These are phyloP conservation scores for Coelastrella sp. DNA, from an alignment of 139 green algal species.

Conservation along the genomic window DNA sequence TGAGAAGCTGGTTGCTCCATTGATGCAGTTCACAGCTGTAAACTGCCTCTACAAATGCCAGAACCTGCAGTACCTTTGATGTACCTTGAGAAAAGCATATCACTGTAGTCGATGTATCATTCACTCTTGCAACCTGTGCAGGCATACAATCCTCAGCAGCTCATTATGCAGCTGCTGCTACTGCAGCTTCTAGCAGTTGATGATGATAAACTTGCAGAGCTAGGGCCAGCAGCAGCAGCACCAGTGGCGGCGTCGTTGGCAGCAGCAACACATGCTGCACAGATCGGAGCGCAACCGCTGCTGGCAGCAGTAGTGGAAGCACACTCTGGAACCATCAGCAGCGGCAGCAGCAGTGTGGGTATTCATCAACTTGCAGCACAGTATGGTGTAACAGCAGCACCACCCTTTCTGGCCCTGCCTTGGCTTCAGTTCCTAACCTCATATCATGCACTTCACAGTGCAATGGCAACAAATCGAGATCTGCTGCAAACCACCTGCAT, in stretches of 20 bases:
- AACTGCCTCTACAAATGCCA: no score
- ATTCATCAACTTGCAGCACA: neutral
- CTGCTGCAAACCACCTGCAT: neutral
- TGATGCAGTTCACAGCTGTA: no score
- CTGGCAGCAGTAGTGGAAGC: neutral
- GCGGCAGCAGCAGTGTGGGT: neutral
- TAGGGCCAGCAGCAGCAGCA: neutral
- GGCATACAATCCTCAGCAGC: neutral
- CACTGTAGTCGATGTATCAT: neutral
- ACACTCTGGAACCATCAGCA: neutral
- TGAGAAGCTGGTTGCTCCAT: no score
- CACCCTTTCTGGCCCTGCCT: neutral
- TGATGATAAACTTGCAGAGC: constrained; percentile 3
- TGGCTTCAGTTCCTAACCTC: constrained; percentile 5
- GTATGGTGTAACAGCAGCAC: neutral
- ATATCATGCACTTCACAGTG: neutral
- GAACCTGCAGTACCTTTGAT: no score
- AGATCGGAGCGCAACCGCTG: neutral
- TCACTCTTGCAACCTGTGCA: neutral
- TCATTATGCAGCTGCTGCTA: neutral
- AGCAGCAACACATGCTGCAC: neutral
- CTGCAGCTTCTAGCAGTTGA: constrained; percentile 6
- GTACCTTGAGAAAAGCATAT: neutral
- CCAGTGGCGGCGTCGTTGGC: neutral
- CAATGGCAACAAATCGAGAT: neutral